phyloP scores from a whole-genome alignment of 352 stramenopile genomes.

The Phytophthora megakarya region DNA sequence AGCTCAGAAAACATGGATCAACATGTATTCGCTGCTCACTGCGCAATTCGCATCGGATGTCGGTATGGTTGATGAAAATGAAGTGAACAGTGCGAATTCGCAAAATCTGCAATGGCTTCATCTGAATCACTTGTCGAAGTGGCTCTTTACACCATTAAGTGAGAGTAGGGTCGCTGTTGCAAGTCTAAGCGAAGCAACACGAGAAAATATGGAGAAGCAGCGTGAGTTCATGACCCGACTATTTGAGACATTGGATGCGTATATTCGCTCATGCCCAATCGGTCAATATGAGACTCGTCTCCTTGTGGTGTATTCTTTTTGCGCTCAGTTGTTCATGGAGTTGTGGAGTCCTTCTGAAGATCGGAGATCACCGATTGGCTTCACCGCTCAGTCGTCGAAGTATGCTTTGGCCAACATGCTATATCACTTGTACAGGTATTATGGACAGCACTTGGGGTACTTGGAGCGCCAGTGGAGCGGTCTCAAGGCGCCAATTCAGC shows the following conservation, averaged over 20 bases:
- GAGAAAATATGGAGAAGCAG: constrained; percentile 43
- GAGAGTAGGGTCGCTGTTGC: constrained; percentile 22
- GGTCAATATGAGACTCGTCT: constrained; percentile 92
- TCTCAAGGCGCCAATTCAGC: constrained; percentile 95
- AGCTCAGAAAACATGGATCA: constrained; percentile 88
- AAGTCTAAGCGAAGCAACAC: constrained; percentile 21
- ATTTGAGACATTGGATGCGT: constrained; percentile 92
- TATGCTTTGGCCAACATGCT: constrained; percentile 89
- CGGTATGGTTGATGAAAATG: constrained; percentile 14
- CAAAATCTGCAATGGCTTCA: constrained; percentile 66
- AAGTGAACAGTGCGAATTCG: constrained; percentile 9
- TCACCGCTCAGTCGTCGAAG: constrained; percentile 30
- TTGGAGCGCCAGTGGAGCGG: constrained; percentile 83
- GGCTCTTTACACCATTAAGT: constrained; percentile 57
- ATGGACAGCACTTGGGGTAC: constrained; percentile 90
- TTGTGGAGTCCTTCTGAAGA: constrained; percentile 43
- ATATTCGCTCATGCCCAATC: constrained; percentile 88
- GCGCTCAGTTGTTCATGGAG: constrained; percentile 84
- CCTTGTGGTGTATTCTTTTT: constrained; percentile 90
- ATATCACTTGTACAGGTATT: constrained; percentile 95
- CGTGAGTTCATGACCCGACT: constrained; percentile 77
- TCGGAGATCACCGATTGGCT: constrained; percentile 12
- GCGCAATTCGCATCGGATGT: constrained; percentile 70
- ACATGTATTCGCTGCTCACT: constrained; percentile 88
- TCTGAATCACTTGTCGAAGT: constrained; percentile 61